Evolutionary conservation across 306 rosid genomes (phyloP), one percentile per base, ranked within the genome.

Genomic region (cucumber (Cucumis sativus)): DNA sequence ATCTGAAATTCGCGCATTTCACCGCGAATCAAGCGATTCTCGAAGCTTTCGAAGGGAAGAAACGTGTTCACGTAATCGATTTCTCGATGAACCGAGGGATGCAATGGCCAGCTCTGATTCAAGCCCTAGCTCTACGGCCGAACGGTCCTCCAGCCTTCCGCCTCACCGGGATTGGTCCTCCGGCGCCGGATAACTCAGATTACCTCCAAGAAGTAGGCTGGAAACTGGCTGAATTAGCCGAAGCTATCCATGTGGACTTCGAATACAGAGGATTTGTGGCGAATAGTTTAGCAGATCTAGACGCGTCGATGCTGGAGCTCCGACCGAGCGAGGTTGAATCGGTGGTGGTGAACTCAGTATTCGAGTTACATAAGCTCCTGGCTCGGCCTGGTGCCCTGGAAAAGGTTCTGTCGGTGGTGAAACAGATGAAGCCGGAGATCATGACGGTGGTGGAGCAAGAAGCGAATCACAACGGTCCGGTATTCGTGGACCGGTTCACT

Each of bases 81-180:
- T 95, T 95, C 77, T 89, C 96, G 5, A 92, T 95, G 84, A 91
- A 91, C 47, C 97, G 92, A 58, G 99, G 99, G 78, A 91, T 95
- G 97, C 99, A 95, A 77, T 95, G 99, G 99, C 99, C 99, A 30
- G 97, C 98, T 0, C 83, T 95, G 9, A 88, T 95, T 90, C 99
- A 92, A 70, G 99, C 99, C 0, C 84, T 95, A 1, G 99, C 98
- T 4, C 82, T 89, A 8, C 89, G 98, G 2, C 93, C 97, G 1
- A 93, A 92, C 0, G 99, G 98, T 0, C 93, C 99, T 0, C 99
- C 98, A 1, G 87, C 86, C 8, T 95, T 95, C 60, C 91, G 99
- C 0, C 67, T 95, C 0, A 95, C 98, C 28, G 99, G 97, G 1
- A 95, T 95, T 54, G 99, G 98, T 0, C 99, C 98, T 0, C 99